phyloP scores from a whole-genome alignment of 2,329 filamentous ascomycete genomes.

The Neofusicoccum kwambonambiense region DNA sequence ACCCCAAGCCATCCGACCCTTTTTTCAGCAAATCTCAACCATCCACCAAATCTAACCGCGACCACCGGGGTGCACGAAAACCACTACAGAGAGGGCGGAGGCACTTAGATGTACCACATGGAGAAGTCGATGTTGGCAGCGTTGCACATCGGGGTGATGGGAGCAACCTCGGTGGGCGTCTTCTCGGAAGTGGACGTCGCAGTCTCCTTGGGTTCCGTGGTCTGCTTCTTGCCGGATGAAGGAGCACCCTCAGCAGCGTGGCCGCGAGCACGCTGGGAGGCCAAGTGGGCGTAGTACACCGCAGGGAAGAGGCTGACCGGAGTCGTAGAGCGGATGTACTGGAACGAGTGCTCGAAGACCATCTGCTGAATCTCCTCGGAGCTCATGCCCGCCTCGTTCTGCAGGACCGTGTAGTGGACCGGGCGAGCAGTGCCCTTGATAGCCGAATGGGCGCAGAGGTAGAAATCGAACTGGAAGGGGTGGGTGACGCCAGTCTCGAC shows the following conservation, averaged over 20 bases:
- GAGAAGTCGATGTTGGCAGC: conserved; percentile 38
- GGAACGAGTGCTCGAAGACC: conserved; percentile 93
- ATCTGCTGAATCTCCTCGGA: conserved; percentile 75
- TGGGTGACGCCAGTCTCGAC: conserved; percentile 89
- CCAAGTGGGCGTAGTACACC: conserved; percentile 93
- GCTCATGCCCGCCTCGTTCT: conserved; percentile 71
- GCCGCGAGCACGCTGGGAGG: conserved; percentile 72
- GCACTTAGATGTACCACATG: conserved; percentile 53
- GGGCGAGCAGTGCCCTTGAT: conserved; percentile 94
- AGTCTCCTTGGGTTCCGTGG: conserved; percentile 23
- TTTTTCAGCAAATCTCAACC: too few species aligned
- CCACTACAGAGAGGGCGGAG: not conserved
- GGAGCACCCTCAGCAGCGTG: conserved; percentile 47
- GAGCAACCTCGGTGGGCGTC: conserved; percentile 33
- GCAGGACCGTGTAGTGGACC: conserved; percentile 85
- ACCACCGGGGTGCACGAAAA: not conserved
- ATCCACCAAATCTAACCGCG: not conserved
- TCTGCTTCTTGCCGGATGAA: conserved; percentile 20
- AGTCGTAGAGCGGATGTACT: conserved; percentile 88
- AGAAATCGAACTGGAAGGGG: conserved; percentile 88
- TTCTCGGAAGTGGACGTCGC: conserved; percentile 31
- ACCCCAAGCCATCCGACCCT: too few species aligned
- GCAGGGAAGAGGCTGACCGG: conserved; percentile 86
- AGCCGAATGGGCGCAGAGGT: conserved; percentile 68
- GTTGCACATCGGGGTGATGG: conserved; percentile 43